Evolutionary conservation across 352 stramenopile species (phyloP), one percentile per base, ranked within the genome.

Genomic region (Pythium angustatum): DNA sequence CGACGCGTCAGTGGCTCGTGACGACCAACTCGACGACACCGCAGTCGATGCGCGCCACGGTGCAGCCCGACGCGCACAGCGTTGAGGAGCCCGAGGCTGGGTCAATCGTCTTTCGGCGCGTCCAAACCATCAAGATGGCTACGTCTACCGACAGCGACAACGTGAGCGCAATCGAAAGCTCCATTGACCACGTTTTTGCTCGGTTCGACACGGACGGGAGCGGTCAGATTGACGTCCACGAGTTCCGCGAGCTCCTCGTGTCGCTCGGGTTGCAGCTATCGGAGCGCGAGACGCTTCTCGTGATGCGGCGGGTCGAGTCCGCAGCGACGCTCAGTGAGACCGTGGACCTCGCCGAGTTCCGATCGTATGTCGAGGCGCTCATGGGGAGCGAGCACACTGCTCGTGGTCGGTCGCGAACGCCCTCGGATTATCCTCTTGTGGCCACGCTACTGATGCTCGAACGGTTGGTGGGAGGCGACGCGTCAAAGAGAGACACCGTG

Each of bases 121-220:
- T 87, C 3, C 22, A 81, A 15, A 71, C 52, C 33, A 49, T 92
- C 12, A 52, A 55, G 10, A 58, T 84, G 26, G 59, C 54, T 21
- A 58, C 65, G 21, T 47, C 44, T 11, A 47, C 50, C 2, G 68
- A 62, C 33, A 56, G 67, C 34, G 57, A 71, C 2, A 72, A 36
- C 43, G 60, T 45, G 24, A 62, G 54, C 28, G 7, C 62, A 0
- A 49, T 58, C 5, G 64, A 67, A 0, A 64, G 21, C 50, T 69
- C 66, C 1, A 66, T 72, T 24, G 68, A 83, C 6, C 74, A 80
- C 28, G 41, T 92, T 0, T 89, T 90, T 60, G 68, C 79, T 34
- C 67, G 74, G 8, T 85, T 87, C 41, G 81, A 89, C 57, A 51
- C 45, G 2, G 81, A 90, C 26, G 59, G 52, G 31, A 90, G 76